Base-by-base conservation (phyloP, 306 rosid genomes). In the Crotalaria pallida region DNA sequence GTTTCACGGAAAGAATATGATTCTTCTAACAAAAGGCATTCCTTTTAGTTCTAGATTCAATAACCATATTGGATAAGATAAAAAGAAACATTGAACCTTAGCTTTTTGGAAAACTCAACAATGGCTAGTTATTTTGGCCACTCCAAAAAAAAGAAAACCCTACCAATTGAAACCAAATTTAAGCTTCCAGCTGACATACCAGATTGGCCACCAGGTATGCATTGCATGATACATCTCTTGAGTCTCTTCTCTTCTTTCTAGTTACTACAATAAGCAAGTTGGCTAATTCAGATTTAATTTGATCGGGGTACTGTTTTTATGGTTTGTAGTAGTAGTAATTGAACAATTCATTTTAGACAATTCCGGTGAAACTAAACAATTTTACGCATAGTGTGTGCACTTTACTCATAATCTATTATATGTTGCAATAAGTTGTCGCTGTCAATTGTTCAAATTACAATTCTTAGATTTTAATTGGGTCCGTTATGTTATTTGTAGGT, bases 111-210 rank as follows among this genome's bases (percentile, higher is more conserved):
- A 43, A 47, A 51, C 62, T 49, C 34, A 41, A 10, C 50, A 43
- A 89, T 89, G 96, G 82, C 83, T 10, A 84, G 68, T 82, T 76
- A 41, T 55, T 50, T 31, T 63, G 0, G 34, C 9, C 47, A 66
- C 78, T 79, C 62, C 60, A 60, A 77, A 69, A 61, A 48, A 59
- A 21, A 50, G 53, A 18, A 81, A 58, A 31, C 5, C 45, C 33
- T 65, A 10, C 88, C 87, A 13, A 83, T 89, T 26, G 86, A 87
- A 8, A 75, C 83, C 63, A 34, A 62, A 11, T 89, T 85, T 76
- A 77, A 80, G 70, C 84, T 92, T 81, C 94, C 92, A 15, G 78
- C 88, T 55, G 80, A 77, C 31, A 41, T 66, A 6, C 92, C 90
- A 34, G 45, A 70, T 29, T 85, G 81, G 82, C 83, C 88, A 15